These are phyloP conservation scores for Aspergillus costaricaensis DNA, from an alignment of 2,329 filamentous ascomycete species.

Conservation along the genomic window DNA sequence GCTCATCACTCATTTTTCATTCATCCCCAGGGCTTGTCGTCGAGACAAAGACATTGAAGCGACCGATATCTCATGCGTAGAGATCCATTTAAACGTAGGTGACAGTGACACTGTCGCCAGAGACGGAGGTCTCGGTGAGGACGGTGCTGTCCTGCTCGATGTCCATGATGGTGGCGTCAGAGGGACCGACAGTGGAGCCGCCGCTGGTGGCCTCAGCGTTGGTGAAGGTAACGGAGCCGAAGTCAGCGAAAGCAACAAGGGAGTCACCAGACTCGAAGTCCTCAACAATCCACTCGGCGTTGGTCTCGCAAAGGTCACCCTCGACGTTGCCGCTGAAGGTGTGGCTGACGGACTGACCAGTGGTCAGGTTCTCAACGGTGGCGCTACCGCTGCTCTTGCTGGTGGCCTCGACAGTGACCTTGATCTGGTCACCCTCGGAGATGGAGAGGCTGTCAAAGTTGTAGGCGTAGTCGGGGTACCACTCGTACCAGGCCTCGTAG, in stretches of 20 bases:
- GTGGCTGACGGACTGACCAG: conserved; percentile 54
- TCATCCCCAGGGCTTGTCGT: not conserved
- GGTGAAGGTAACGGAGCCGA: conserved; percentile 52
- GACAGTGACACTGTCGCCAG: conserved; percentile 26
- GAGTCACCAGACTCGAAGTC: conserved; percentile 45
- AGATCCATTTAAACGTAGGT: conserved; percentile 23
- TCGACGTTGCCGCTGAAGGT: conserved; percentile 48
- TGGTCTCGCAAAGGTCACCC: conserved; percentile 53
- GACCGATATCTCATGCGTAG: not conserved
- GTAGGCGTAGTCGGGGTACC: conserved; percentile 59
- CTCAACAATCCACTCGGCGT: conserved; percentile 60
- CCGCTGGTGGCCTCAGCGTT: conserved; percentile 37
- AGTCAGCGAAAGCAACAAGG: conserved; percentile 50
- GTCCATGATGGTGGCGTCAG: conserved; percentile 47
- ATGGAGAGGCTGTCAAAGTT: conserved; percentile 52
- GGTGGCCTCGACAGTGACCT: conserved; percentile 44
- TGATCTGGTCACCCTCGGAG: conserved; percentile 46
- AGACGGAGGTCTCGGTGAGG: conserved; percentile 33
- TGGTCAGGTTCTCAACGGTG: conserved; percentile 54
- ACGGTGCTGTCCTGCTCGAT: conserved; percentile 45
- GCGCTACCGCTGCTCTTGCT: conserved; percentile 47
- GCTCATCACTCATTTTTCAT: conserved; percentile 6
- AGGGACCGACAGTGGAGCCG: conserved; percentile 34
- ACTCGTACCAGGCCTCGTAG: conserved; percentile 62
- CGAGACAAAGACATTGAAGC: too few relatives aligned